Conservation (phyloP, 345 rosid genomes). For the Dovyalis caffra region DNA sequence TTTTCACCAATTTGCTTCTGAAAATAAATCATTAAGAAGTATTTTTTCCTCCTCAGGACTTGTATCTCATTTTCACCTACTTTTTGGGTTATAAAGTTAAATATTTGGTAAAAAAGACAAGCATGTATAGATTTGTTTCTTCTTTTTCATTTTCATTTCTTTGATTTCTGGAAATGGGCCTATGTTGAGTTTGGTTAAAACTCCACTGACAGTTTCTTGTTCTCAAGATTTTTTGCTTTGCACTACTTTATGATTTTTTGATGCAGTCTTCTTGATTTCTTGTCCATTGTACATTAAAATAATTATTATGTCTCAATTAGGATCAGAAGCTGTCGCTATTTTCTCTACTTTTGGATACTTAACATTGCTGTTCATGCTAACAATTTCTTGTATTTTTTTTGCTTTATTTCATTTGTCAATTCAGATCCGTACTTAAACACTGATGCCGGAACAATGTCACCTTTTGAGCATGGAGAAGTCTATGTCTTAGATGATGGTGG, state of each 20-base stretch:
- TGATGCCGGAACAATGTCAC: conserved; percentile 99
- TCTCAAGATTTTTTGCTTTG: neutral
- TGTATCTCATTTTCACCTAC: too few species aligned
- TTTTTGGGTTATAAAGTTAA: neutral
- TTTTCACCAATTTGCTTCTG: neutral
- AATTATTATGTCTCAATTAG: neutral
- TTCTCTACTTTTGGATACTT: neutral
- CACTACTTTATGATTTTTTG: neutral
- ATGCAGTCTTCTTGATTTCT: neutral
- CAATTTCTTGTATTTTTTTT: neutral
- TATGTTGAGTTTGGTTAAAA: neutral
- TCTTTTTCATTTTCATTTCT: neutral
- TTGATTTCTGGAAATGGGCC: neutral
- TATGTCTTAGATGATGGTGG: conserved; percentile 97
- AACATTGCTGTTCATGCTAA: neutral
- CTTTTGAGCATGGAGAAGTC: conserved; percentile 96
- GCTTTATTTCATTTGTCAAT: neutral
- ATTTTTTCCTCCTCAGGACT: neutral
- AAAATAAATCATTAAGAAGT: neutral
- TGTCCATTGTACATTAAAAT: neutral
- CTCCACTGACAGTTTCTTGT: neutral
- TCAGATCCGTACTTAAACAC: conserved; percentile 94
- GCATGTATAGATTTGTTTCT: too few species aligned
- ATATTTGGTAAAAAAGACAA: neutral
- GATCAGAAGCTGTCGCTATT: neutral